Evolutionary conservation across 768 basidiomycete species (phyloP), one percentile per base, ranked within the genome.

Genomic region (Phanerochaete carnosa): DNA sequence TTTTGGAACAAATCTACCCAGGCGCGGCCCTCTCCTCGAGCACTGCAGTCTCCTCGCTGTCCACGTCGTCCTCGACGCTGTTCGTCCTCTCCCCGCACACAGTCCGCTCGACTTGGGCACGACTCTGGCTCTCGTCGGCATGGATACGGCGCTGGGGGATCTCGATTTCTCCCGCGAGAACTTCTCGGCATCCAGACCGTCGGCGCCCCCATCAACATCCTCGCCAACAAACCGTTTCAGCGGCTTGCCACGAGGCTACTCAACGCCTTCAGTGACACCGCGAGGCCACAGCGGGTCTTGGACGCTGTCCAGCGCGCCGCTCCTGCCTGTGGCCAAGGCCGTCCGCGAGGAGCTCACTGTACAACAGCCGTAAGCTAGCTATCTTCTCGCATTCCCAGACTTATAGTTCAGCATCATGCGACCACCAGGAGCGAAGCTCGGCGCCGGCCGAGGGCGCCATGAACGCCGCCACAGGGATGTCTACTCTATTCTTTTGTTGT

Each of bases 121-220:
- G 23, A 28, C 11, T n/a, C 6, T 13, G 49, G 13, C 26, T 50
- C 49, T n/a, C 22, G 54, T 55, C 54, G 54, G 29, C 54, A 55
- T 55, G 54, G 54, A 9, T 43, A 55, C 54, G 19, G 26, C 43
- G 23, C 22, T 32, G 33, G 33, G 35, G 25, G n/a, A 53, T 35
- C 52, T 16, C 13, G 52, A 32, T 35, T 22, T 30, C 30, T 33
- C 19, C 52, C 30, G 54, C 37, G 35, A 43, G 35, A 33, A 33
- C 33, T 52, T n/a, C 49, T 13, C 26, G 12, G 22, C 49, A 19
- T 4, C 54, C 54, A 39, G 35, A 39, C 54, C 35, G 22, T 43
- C 54, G 54, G 54, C 54, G 54, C 19, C 39, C 30, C 54, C 54
- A 55, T 55, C 54, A 55, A 23, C 19, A 28, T 55, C 35, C 35